Conservation (phyloP, 805 yeast species). For the Yamadazyma laniorum region DNA sequence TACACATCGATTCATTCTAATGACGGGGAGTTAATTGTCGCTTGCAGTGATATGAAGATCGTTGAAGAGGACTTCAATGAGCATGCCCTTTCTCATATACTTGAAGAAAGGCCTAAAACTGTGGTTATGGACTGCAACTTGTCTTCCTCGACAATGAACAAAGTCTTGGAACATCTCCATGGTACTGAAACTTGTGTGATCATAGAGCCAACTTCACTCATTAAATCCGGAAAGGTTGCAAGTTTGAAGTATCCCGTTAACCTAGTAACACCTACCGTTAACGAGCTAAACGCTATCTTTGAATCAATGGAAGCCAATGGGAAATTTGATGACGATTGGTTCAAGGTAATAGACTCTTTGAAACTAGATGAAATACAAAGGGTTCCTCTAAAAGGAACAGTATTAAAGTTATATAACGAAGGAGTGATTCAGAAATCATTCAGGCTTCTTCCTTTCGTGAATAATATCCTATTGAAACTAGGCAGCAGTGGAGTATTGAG, state of each 20-base stretch:
- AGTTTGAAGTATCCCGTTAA: slow-evolving; percentile 35
- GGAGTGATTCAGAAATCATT: slow-evolving; percentile 67
- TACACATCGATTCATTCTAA: slow-evolving; percentile 67
- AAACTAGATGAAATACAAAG: slow-evolving; percentile 40
- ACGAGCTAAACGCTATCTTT: slow-evolving; percentile 59
- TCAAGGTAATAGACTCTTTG: slow-evolving; percentile 63
- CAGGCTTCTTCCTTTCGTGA: slow-evolving; percentile 72
- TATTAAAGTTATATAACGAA: slow-evolving; percentile 22
- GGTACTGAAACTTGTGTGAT: slow-evolving; percentile 34
- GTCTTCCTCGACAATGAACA: slow-evolving; percentile 39
- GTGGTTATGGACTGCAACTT: slow-evolving; percentile 72
- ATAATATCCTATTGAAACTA: slow-evolving; percentile 62
- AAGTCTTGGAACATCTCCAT: slow-evolving; percentile 26
- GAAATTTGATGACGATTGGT: slow-evolving; percentile 62
- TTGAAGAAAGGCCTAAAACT: slow-evolving; percentile 41
- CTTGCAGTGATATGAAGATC: slow-evolving; percentile 84
- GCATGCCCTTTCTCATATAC: slow-evolving; percentile 44
- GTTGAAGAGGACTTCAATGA: slow-evolving; percentile 46
- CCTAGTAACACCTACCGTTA: slow-evolving; percentile 65
- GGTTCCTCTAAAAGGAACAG: slow-evolving; percentile 22
- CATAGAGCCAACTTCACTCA: slow-evolving; percentile 76
- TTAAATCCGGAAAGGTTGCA: slow-evolving; percentile 56
- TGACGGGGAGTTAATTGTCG: slow-evolving; percentile 64
- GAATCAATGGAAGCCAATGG: slow-evolving; percentile 42
- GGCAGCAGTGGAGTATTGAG: slow-evolving; percentile 62